Conservation (phyloP, 495 filamentous ascomycete genomes). For the Talaromyces liani region DNA sequence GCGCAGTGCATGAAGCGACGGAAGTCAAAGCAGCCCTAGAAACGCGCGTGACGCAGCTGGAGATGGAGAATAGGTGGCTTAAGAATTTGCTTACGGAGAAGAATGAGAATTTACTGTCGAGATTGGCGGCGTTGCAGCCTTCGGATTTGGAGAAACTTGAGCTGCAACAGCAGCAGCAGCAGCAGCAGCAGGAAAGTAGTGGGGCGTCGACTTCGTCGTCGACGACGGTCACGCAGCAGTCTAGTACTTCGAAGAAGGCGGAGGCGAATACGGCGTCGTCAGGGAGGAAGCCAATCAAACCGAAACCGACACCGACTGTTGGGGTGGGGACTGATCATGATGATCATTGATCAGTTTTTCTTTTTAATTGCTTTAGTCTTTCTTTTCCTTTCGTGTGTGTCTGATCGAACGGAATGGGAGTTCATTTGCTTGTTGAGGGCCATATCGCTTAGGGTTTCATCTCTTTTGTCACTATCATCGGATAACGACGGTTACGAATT, state of each 20-base stretch:
- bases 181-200: background rate
- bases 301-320: conserved; percentile 6
- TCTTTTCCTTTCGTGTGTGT: background rate
- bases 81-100: conserved; percentile 92
- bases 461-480: background rate
- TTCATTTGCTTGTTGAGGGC: background rate
- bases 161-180: background rate
- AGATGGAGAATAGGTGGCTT: conserved; percentile 96
- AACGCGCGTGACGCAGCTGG: conserved; percentile 71
- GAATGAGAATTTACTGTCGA: conserved; percentile 43
- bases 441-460: background rate
- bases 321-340: conserved; percentile 2
- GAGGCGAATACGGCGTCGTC: background rate
- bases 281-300: conserved; percentile 7
- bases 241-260: background rate
- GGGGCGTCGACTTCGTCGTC: background rate
- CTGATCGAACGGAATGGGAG: background rate
- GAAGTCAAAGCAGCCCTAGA: conserved; percentile 78
- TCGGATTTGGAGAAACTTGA: background rate
- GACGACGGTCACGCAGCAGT: background rate
- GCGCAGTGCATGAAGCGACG: conserved; percentile 78
- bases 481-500: background rate
- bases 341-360: background rate
- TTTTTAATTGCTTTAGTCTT: background rate
- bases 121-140: conserved; percentile 6